Evolutionary conservation across 345 rosid genomes (phyloP), one percentile per base, ranked within the genome.

Genomic region (Arabidopsis suecica): DNA sequence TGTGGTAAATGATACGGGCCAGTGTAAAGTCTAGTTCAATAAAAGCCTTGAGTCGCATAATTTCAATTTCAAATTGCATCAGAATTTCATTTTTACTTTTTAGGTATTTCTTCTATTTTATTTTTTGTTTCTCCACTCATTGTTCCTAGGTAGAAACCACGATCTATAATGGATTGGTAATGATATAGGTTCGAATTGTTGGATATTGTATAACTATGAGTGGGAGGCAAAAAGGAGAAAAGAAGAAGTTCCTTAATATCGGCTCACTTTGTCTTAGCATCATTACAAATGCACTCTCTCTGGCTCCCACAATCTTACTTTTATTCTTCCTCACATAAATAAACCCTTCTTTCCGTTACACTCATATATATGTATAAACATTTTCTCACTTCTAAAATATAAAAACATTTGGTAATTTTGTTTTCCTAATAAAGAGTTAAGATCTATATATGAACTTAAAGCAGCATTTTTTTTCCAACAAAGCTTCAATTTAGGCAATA

Each of bases 181-280:
- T 69, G 59, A 76, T 76, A 36, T 25, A 65, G 65, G 45, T 64
- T 69, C 63, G 69, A 61, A n/a, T 63, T 45, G 60, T 69, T 76
- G 51, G 74, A 75, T 68, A 68, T 75, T 75, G 63, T 7, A 25
- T 47, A 36, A 55, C 37, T 37, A 70, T 65, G 61, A 77, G 76
- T 77, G 80, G 72, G 55, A 77, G 80, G 72, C 76, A 71, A 77
- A 77, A 77, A 70, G 72, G 16, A 65, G 36, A 71, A 69, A 69
- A 65, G 48, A 64, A 28, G 40, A 71, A 71, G 77, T 59, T 78
- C 81, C 81, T 65, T 78, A 64, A 78, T 71, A 65, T 78, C 77
- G 81, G 73, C 50, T 72, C 57, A 50, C 76, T 71, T 71, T 71
- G 72, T 71, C 72, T 14, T 13, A 65, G 11, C 57, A 78, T 64